Conservation (phyloP, 306 rosid species). For the Trifolium dubium region DNA sequence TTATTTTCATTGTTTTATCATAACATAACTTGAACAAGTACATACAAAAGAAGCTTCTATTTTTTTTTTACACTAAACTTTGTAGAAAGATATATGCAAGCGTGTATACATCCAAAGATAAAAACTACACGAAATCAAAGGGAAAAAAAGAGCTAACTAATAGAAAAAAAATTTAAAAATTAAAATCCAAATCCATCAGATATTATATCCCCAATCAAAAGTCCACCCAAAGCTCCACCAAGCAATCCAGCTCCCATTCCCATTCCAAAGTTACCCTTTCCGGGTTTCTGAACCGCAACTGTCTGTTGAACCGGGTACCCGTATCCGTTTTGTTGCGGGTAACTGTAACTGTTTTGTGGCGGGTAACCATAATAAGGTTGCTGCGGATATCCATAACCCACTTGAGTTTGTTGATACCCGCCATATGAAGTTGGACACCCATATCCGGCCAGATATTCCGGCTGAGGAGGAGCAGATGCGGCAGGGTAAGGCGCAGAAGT, state of each 20-base stretch:
- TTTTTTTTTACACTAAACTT: too few relatives aligned
- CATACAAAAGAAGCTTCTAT: background rate
- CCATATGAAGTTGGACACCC: background rate
- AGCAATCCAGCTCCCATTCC: slow-evolving; percentile 77
- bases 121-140: background rate
- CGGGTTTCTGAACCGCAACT: slow-evolving; percentile 32
- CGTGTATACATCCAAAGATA: background rate
- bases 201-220: slow-evolving; percentile 68
- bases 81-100: background rate
- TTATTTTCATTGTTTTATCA: background rate
- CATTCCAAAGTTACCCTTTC: slow-evolving; percentile 54
- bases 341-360: slow-evolving; percentile 26
- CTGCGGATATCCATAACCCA: slow-evolving; percentile 20
- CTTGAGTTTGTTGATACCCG: slow-evolving; percentile 27
- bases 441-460: background rate
- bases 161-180: background rate
- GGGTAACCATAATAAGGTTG: slow-evolving; percentile 47
- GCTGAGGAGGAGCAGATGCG: background rate
- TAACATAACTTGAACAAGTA: background rate
- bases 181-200: slow-evolving; percentile 20
- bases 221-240: slow-evolving; percentile 77
- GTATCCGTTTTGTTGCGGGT: slow-evolving; percentile 39
- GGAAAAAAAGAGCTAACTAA: background rate
- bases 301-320: slow-evolving; percentile 23
- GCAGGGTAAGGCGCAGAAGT: slow-evolving; percentile 6